Base-by-base conservation (phyloP, 2,329 filamentous ascomycete species). In the Sclerotinia glacialis region DNA sequence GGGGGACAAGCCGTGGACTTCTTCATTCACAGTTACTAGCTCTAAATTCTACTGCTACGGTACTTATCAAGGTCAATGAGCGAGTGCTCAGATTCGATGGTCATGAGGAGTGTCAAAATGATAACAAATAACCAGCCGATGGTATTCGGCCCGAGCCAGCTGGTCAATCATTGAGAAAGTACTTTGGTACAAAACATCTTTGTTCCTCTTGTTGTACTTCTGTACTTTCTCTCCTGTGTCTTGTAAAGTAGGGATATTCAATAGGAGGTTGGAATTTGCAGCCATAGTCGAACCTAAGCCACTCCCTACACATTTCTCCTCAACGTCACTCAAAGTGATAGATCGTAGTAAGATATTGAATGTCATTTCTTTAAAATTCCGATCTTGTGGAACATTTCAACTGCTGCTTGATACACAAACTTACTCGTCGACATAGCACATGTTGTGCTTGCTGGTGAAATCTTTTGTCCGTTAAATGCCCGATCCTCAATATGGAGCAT, bases 61-160 rank as follows among this genome's bases (percentile, higher is more conserved):
- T 60, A 37, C 16, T 26, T 26, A 18, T 49, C 7, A 49, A 65
- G 40, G 50, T 58, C 28, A 4, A 68, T 28, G 64, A 53, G 64
- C 58, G 28, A 60, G 44, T 60, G 58, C 58, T 60, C 58, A 49
- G 28, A 60, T 18, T 49, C 21, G n/a, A 18, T 60, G 56, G 46
- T 52, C 65, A 56, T 37, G 53, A 34, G 34, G 23, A 31, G n/a
- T 31, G n/a, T 47, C 59, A 52, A 64, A 26, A 34, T 47, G 47
- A 63, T 53, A 64, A 28, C 28, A 54, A 52, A 21, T 31, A 37
- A 42, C 56, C 46, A 34, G 52, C 53, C 63, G 58, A 60, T 40
- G 14, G 58, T 49, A 44, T 60, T 49, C 58, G 58, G 58, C 37
- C 58, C 58, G 58, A 60, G 34, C 56, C 56, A 59, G 42, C 18